Base-by-base conservation (phyloP, 2,329 filamentous ascomycete genomes). In the Microcyclospora tardicrescens region DNA sequence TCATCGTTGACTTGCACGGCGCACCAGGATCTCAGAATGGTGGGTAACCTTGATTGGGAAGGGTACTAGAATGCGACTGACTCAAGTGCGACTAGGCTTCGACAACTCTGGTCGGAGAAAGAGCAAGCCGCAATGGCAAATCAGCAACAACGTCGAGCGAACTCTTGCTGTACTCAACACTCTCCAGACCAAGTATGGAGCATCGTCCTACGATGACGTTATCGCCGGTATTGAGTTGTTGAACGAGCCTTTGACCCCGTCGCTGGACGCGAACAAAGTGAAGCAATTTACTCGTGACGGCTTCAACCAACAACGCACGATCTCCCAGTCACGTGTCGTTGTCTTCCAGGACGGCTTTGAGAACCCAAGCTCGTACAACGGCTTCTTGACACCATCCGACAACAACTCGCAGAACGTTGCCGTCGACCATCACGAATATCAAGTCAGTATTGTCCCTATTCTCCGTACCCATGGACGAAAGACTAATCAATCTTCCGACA, bases 391-490 rank as follows among this genome's bases (percentile, higher is more conserved):
- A 2, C 61, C 63, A 1, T 62, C 60, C 0, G 67, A 71, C 50
- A 60, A 66, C 44, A 63, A 66, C 46, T 62, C 67, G 2, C 62
- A 69, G 33, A 70, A 72, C 34, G 69, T 79, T 31, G 69, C 72
- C 34, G 59, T 83, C 44, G 79, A 83, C 51, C 75, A 78, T 41
- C 79, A 83, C 54, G 75, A 81, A 52, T 83, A 82, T 54, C 72
- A 81, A 53, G 12, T 24, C 19, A 24, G 19, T 24, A 24, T 24
- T 8, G 8, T 24, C 5, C 19, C 5, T 24, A 8, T 24, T 8
- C 4, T 24, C 8, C 19, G 5, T 24, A 8, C 5, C 19, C 19
- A 8, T 24, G 19, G 19, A 24, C 19, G 8, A 8, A 24, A 24
- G 19, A 24, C 19, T 24, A 24, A 24, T 24, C 5, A 4, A 5